Evolutionary conservation across 2,329 filamentous ascomycete species (phyloP), one percentile per base, ranked within the genome.

Genomic region (Fusarium torreyae): DNA sequence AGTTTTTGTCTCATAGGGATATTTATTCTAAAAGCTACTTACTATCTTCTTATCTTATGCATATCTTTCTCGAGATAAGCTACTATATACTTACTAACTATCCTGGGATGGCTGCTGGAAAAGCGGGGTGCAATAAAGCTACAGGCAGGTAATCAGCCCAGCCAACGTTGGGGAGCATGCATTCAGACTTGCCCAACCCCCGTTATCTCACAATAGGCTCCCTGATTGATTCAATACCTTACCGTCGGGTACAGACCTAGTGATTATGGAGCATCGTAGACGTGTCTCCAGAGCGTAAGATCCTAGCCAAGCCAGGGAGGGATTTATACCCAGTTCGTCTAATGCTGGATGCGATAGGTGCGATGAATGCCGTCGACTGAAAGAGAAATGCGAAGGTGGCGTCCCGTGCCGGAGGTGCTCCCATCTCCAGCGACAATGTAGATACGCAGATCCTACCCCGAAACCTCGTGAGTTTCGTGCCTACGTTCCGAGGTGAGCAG

Each of bases 281-380:
- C 53, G 44, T 6, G 44, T 56, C 26, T 56, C 53, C 18, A 24
- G 53, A 56, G 53, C 53, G 53, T 56, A 50, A 56, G 53, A 10
- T 17, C 44, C 17, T 1, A 10, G 15, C 10, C 10, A 33, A 33
- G 24, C 44, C 15, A 18, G 3, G 9, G 6, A 51, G 13, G 15
- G 52, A 34, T 9, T 5, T 31, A 38, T 24, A 5, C 24, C 18
- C 3, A 55, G 26, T 24, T 22, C 3, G 13, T 40, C 53, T 56
- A 51, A 56, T 40, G 24, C 18, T 22, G 18, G 24, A 51, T 24
- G 24, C 24, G 24, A 56, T 51, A 56, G 53, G 33, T 56, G 53
- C 44, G 53, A 56, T 22, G 53, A 56, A 51, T 56, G 53, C 24
- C 53, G 44, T 40, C 53, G 53, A 33, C 24, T 56, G 44, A 56